Evolutionary conservation across 2,329 filamentous ascomycete genomes (phyloP).

Genomic region (Exophiala spinifera): DNA sequence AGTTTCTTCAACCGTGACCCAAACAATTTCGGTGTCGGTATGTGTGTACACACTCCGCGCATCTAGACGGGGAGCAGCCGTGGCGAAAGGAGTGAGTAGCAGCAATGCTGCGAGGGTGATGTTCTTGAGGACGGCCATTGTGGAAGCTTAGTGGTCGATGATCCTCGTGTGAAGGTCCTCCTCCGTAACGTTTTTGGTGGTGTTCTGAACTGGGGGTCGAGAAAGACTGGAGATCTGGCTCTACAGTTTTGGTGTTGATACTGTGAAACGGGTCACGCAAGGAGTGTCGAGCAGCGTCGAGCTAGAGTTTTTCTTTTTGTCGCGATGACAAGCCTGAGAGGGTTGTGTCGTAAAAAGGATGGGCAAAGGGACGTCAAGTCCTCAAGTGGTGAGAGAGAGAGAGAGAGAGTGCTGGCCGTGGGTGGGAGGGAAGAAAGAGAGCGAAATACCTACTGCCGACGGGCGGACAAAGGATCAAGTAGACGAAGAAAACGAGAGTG

Average conservation of each 20-base stretch:
- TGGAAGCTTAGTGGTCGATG: not conserved
- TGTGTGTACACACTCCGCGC: slow-evolving; percentile 18
- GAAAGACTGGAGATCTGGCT: slow-evolving; percentile 25
- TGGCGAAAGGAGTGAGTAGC: slow-evolving; percentile 22
- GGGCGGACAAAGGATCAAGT: slow-evolving; percentile 21
- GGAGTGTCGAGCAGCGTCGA: slow-evolving; percentile 7
- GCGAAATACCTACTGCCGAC: slow-evolving; percentile 8
- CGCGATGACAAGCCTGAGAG: slow-evolving; percentile 21
- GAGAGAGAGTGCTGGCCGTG: not conserved
- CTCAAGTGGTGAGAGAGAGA: slow-evolving; percentile 6
- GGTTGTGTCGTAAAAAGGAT: slow-evolving; percentile 13
- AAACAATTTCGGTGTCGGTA: slow-evolving; percentile 25
- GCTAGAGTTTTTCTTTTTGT: slow-evolving; percentile 13
- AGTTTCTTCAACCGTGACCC: slow-evolving; percentile 26
- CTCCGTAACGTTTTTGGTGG: not conserved
- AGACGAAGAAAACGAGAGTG: slow-evolving; percentile 14
- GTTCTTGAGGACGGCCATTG: slow-evolving; percentile 28
- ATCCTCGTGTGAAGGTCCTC: no score
- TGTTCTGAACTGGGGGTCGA: not conserved
- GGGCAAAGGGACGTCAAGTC: slow-evolving; percentile 18
- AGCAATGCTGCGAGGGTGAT: slow-evolving; percentile 26
- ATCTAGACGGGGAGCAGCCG: slow-evolving; percentile 20
- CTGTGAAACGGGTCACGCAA: slow-evolving; percentile 11
- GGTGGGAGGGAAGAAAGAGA: slow-evolving; percentile 10
- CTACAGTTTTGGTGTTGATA: slow-evolving; percentile 14